phyloP scores from a whole-genome alignment of 805 yeast species.

The Suhomyces faveliae region DNA sequence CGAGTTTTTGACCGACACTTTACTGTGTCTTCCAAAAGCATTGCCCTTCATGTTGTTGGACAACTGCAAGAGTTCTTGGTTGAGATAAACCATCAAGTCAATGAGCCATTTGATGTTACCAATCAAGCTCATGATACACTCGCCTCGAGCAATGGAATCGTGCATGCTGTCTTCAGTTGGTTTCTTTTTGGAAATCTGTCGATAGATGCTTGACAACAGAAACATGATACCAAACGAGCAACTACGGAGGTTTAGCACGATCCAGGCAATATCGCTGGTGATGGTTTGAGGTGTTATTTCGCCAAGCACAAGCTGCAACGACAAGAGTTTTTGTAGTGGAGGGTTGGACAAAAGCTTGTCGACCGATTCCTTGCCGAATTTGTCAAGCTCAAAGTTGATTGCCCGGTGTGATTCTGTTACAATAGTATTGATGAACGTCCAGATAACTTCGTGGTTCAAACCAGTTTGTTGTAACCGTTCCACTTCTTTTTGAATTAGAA shows the following conservation, averaged over 20 bases:
- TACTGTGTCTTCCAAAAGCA: constrained; percentile 16
- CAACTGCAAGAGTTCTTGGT: constrained; percentile 67
- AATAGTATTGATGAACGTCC: constrained; percentile 39
- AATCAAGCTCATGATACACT: constrained; percentile 56
- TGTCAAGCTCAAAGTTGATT: constrained; percentile 66
- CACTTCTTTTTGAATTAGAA: constrained; percentile 52
- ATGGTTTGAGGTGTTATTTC: constrained; percentile 30
- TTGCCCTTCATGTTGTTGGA: constrained; percentile 18
- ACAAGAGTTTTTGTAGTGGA: constrained; percentile 69
- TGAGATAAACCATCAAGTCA: constrained; percentile 68
- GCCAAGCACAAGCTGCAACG: constrained; percentile 69
- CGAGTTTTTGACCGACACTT: constrained; percentile 31
- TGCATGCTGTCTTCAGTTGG: constrained; percentile 50
- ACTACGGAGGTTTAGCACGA: constrained; percentile 64
- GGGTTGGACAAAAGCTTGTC: constrained; percentile 76
- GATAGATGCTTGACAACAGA: constrained; percentile 55
- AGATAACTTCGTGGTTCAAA: constrained; percentile 12
- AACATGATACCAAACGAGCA: constrained; percentile 70
- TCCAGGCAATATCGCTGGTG: constrained; percentile 55
- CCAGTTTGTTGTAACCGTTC: constrained; percentile 15
- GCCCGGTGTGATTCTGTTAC: constrained; percentile 73
- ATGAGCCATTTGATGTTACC: constrained; percentile 87
- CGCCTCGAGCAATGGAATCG: constrained; percentile 59
- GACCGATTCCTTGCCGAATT: constrained; percentile 64
- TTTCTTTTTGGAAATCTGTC: constrained; percentile 64